phyloP scores from a whole-genome alignment of 208 protist genomes.

The Trypanosoma mega region DNA sequence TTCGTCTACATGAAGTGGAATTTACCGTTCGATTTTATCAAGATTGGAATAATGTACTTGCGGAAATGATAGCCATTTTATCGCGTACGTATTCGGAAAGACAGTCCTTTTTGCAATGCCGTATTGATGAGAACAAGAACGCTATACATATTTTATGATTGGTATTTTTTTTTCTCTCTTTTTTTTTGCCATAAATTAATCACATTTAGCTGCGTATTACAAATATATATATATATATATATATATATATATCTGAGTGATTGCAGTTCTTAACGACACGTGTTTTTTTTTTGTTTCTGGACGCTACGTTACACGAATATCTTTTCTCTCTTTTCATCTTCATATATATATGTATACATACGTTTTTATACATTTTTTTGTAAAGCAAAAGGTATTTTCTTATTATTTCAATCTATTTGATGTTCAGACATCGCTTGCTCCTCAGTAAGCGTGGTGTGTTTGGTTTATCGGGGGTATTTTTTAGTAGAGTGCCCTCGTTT shows the following conservation, averaged over 20 bases:
- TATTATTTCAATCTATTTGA: too few relatives aligned
- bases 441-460: constrained; percentile 1
- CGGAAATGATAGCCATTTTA: neutral
- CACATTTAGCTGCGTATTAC: neutral
- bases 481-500: constrained; percentile 43
- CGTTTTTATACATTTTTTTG: too few relatives aligned
- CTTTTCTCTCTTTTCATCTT: too few relatives aligned
- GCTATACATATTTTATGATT: neutral
- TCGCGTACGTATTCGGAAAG: neutral
- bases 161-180: constrained; percentile 1
- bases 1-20: neutral
- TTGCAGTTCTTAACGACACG: too few relatives aligned
- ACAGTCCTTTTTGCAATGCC: neutral
- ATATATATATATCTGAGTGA: too few relatives aligned
- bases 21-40: constrained; percentile 15
- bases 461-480: neutral
- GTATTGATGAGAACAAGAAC: constrained; percentile 2
- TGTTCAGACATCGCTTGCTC: constrained; percentile 16
- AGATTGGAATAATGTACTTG: constrained; percentile 7
- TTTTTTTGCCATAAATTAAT: neutral
- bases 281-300: too few relatives aligned
- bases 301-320: too few relatives aligned
- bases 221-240: neutral
- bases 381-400: too few relatives aligned
- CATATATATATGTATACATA: too few relatives aligned